Conservation (phyloP, 2,329 filamentous ascomycete genomes). For the Fusarium drepaniforme region DNA sequence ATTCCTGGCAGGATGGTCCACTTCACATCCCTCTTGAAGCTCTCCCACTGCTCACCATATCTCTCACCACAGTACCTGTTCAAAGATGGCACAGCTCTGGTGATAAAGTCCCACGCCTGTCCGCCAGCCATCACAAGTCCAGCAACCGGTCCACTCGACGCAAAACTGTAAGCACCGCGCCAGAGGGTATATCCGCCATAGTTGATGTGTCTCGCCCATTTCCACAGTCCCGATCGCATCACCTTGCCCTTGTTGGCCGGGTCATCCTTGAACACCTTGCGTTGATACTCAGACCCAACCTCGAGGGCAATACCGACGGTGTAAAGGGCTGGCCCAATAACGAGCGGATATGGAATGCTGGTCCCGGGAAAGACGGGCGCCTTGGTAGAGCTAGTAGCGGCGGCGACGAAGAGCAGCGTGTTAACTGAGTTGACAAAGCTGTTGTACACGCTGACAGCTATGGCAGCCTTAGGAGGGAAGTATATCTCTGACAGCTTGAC, state of each 20-base stretch:
- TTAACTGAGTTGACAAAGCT: constrained; percentile 66
- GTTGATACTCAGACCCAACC: constrained; percentile 67
- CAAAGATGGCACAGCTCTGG: constrained; percentile 47
- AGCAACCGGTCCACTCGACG: constrained; percentile 51
- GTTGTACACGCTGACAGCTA: constrained; percentile 64
- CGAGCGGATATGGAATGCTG: constrained; percentile 46
- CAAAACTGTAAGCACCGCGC: constrained; percentile 50
- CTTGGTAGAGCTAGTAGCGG: constrained; percentile 56
- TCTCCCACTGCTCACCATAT: constrained; percentile 55
- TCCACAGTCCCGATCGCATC: constrained; percentile 53
- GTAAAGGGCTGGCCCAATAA: constrained; percentile 64
- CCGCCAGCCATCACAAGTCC: constrained; percentile 45
- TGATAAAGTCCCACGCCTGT: constrained; percentile 49
- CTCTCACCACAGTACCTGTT: constrained; percentile 52
- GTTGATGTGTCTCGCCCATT: constrained; percentile 55
- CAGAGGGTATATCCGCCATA: constrained; percentile 55
- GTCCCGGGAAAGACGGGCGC: constrained; percentile 38
- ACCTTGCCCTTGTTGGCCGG: constrained; percentile 54
- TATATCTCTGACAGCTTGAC: constrained; percentile 60
- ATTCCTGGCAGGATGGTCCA: constrained; percentile 53
- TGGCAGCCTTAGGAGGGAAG: constrained; percentile 58
- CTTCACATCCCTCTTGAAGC: constrained; percentile 53
- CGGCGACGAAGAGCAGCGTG: constrained; percentile 64
- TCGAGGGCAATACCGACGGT: constrained; percentile 65
- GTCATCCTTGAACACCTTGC: constrained; percentile 55